These are phyloP conservation scores for Circinella minor DNA, from an alignment of 371 early-diverging fungal genomes.

Conservation along the genomic window DNA sequence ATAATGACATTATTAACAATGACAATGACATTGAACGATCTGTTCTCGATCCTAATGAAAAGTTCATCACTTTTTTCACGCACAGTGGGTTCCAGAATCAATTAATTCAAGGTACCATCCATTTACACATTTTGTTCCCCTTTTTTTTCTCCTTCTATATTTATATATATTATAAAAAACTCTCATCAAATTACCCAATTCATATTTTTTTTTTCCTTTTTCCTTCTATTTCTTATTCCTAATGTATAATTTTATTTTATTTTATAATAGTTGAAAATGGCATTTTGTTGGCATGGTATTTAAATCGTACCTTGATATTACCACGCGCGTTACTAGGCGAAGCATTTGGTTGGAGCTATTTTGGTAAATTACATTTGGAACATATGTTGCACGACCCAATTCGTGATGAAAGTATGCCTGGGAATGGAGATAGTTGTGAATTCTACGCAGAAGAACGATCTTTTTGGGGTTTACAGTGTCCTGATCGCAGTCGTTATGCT, in stretches of 20 bases:
- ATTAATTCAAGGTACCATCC: constrained; percentile 46
- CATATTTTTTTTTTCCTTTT: too few species aligned
- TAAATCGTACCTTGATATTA: constrained; percentile 53
- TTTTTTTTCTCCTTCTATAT: too few species aligned
- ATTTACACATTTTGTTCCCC: too few species aligned
- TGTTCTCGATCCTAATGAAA: constrained; percentile 32
- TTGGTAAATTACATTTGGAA: constrained; percentile 39
- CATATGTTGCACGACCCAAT: constrained; percentile 42
- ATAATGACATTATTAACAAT: neutral
- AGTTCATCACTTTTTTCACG: constrained; percentile 60
- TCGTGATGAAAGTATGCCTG: constrained; percentile 12
- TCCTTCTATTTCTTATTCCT: too few species aligned
- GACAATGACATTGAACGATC: neutral
- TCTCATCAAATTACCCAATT: too few species aligned
- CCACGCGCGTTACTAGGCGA: constrained; percentile 58
- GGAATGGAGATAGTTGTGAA: constrained; percentile 16
- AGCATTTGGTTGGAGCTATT: constrained; percentile 52
- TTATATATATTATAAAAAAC: neutral
- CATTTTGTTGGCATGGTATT: constrained; percentile 56
- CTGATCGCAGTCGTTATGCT: constrained; percentile 34
- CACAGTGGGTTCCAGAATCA: constrained; percentile 69
- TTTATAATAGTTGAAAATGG: constrained; percentile 57
- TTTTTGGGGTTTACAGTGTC: constrained; percentile 28
- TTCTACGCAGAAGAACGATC: constrained; percentile 16
- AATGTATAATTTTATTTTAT: neutral